Percentiles rank a stretch among this genome's conserved stretches.
phyloP scores from a whole-genome alignment of 2,329 filamentous ascomycete genomes.

The Fusarium sp. region DNA sequence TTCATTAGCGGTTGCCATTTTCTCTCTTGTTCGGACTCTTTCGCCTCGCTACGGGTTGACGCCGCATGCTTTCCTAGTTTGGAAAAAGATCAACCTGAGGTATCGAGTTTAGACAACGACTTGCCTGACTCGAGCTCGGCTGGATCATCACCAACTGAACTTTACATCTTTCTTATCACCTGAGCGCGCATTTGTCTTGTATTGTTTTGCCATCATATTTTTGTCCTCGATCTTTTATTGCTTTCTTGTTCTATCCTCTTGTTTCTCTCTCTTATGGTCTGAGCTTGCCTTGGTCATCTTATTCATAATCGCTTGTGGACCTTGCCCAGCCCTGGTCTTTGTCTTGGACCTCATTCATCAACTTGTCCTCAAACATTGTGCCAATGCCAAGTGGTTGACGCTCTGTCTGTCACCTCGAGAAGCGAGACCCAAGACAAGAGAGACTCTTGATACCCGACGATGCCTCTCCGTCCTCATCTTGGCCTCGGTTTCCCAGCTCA shows the following conservation, averaged over 20 bases:
- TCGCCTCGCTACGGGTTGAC: conserved; percentile 7
- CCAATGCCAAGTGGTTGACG: conserved; percentile 41
- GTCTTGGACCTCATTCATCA: conserved; percentile 10
- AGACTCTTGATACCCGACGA: conserved; percentile 31
- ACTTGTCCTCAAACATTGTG: conserved; percentile 9
- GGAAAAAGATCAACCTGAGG: conserved; percentile 37
- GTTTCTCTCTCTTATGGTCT: conserved; percentile 9
- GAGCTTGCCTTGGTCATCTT: conserved; percentile 10
- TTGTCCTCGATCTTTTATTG: background rate
- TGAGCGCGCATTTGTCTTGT: conserved; percentile 17
- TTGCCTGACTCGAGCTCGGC: conserved; percentile 20
- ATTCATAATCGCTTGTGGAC: conserved; percentile 11
- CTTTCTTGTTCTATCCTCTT: background rate
- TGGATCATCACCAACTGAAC: conserved; percentile 17
- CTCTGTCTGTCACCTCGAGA: background rate
- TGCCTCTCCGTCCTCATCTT: conserved; percentile 52
- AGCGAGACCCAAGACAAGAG: conserved; percentile 1
- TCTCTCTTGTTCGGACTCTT: background rate
- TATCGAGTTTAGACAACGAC: conserved; percentile 30
- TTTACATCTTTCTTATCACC: conserved; percentile 1
- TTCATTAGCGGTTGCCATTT: background rate
- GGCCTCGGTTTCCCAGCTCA: conserved; percentile 44
- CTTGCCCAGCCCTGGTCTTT: background rate
- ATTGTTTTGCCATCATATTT: conserved; percentile 7
- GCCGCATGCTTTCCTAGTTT: conserved; percentile 20